Evolutionary conservation across 2,329 filamentous ascomycete genomes (phyloP).

Genomic region (Hirsutella minnesotensis): DNA sequence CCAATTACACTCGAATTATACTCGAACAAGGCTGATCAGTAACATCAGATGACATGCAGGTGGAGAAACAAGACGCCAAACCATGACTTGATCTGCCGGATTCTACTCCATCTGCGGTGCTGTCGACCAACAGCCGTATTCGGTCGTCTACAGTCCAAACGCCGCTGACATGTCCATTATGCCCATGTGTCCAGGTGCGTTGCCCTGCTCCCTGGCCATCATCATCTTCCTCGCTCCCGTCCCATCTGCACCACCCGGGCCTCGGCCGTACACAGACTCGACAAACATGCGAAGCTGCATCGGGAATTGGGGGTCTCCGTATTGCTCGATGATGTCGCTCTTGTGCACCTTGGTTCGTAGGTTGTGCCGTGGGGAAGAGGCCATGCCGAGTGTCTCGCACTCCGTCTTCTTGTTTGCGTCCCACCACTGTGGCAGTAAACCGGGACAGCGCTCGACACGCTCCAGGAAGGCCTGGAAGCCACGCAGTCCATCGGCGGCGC

Average conservation of each 20-base stretch:
- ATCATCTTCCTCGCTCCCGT: background rate
- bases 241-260: background rate
- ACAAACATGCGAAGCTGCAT: background rate
- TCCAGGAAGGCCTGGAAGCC: constrained; percentile 27
- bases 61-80: too few species aligned
- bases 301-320: background rate
- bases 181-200: background rate
- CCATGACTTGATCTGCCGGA: too few species aligned
- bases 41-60: too few species aligned
- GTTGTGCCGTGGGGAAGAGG: constrained; percentile 13
- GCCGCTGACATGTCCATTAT: background rate
- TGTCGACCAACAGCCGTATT: too few species aligned
- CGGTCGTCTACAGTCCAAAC: too few species aligned
- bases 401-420: constrained; percentile 19
- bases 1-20: too few species aligned
- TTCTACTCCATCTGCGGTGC: too few species aligned
- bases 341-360: constrained; percentile 11
- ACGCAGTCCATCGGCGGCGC: constrained; percentile 7
- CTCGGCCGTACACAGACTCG: background rate
- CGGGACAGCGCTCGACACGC: constrained; percentile 9
- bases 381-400: constrained; percentile 24
- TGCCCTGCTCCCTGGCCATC: constrained; percentile 1
- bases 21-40: too few species aligned
- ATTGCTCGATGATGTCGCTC: background rate
- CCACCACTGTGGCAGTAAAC: constrained; percentile 35